Evolutionary conservation across 202 grass and related monocot species (phyloP).

Genomic region (Cymbopogon flexuosus): DNA sequence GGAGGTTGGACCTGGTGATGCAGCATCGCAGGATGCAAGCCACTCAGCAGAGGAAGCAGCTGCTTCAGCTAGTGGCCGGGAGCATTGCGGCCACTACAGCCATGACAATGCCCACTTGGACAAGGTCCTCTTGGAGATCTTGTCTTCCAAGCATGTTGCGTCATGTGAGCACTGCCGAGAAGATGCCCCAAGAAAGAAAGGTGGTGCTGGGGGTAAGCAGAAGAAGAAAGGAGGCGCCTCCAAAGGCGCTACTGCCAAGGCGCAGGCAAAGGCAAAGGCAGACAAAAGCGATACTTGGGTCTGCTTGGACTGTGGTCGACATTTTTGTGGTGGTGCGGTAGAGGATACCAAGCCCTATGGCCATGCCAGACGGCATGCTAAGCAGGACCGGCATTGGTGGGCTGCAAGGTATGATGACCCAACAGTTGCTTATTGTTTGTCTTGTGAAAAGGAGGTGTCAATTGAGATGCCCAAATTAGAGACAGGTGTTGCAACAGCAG

Average conservation of each 20-base stretch:
- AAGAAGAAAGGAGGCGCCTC: conserved; percentile 60
- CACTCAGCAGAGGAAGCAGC: conserved; percentile 37
- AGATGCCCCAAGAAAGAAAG: conserved; percentile 53
- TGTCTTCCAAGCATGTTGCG: conserved; percentile 46
- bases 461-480: conserved; percentile 57
- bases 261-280: conserved; percentile 36
- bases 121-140: conserved; percentile 54
- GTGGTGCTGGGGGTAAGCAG: conserved; percentile 40
- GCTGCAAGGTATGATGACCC: conserved; percentile 49
- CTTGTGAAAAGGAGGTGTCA: conserved; percentile 53
- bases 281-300: conserved; percentile 52
- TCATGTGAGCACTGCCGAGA: conserved; percentile 86
- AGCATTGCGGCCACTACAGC: conserved; percentile 61
- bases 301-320: conserved; percentile 71
- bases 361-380: conserved; percentile 84
- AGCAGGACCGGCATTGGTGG: conserved; percentile 81
- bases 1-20: conserved; percentile 44
- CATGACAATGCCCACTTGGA: conserved; percentile 39
- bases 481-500: conserved; percentile 8
- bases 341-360: conserved; percentile 67
- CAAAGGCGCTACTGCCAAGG: conserved; percentile 28
- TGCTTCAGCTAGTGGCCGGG: conserved; percentile 36
- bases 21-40: conserved; percentile 26
- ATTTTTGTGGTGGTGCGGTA: conserved; percentile 69
- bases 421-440: conserved; percentile 60